phyloP scores from a whole-genome alignment of 306 rosid species.

The Potentilla sterilis region DNA sequence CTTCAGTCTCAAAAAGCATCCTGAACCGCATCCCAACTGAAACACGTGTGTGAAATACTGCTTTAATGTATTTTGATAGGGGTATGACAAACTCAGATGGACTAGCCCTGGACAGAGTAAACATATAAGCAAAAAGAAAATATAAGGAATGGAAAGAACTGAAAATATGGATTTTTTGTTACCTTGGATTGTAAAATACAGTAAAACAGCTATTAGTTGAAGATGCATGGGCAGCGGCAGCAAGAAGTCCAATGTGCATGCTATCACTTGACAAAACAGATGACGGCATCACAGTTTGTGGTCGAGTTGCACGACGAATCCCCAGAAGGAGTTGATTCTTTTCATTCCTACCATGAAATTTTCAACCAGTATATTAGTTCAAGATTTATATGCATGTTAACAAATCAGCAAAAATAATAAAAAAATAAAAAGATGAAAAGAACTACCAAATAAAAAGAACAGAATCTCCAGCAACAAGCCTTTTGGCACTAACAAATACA shows the following conservation, averaged over 20 bases:
- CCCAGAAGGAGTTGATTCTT: constrained; percentile 90
- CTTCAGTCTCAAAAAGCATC: constrained; percentile 91
- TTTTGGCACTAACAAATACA: constrained; percentile 90
- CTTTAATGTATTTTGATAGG: constrained; percentile 77
- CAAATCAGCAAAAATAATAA: not conserved
- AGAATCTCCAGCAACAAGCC: constrained; percentile 90
- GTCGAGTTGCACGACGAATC: constrained; percentile 73
- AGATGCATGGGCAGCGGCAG: constrained; percentile 94
- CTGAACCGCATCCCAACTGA: constrained; percentile 94
- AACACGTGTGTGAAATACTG: constrained; percentile 81
- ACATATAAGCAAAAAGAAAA: constrained; percentile 14
- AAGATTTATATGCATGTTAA: constrained; percentile 10
- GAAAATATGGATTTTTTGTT: constrained; percentile 17
- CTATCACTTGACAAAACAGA: constrained; percentile 86
- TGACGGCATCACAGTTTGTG: constrained; percentile 81
- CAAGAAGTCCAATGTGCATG: constrained; percentile 94
- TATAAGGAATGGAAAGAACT: not conserved
- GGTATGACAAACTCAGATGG: constrained; percentile 85
- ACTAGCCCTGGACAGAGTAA: constrained; percentile 68
- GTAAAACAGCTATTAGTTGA: constrained; percentile 88
- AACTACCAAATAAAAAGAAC: constrained; percentile 83
- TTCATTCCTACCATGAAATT: constrained; percentile 57
- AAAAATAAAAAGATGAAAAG: constrained; percentile 16
- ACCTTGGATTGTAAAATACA: constrained; percentile 88
- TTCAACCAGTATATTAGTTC: constrained; percentile 13